Evolutionary conservation across 495 filamentous ascomycete genomes (phyloP), one percentile per base, ranked within the genome.

Genomic region (Aspergillus bridgeri): DNA sequence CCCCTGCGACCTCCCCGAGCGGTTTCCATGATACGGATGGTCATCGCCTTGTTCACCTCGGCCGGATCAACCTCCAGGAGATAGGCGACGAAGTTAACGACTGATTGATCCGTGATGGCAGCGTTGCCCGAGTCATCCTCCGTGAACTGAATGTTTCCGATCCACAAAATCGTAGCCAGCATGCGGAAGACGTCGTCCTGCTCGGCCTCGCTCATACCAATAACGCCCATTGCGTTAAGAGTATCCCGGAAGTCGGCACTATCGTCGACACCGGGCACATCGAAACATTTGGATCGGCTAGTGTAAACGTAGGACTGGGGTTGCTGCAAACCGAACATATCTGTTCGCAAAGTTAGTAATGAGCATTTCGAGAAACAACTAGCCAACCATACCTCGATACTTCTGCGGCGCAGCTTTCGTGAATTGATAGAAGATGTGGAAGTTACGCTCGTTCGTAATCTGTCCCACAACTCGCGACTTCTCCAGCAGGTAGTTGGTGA

Each of bases 351-450:
- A 3, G 25, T 72, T 58, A 70, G 63, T 51, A 19, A 38, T 13
- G n/a, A 9, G 15, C 38, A 48, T 48, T 19, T 9, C 29, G 38
- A 15, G 19, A 17, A 0, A 45, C 23, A 42, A 43, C 44, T 19
- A 42, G 24, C 45, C 11, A 33, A 29, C 23, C 69, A 54, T 75
- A 85, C 83, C 81, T 69, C 92, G 79, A 70, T 97, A 95, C 47
- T 88, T 86, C 64, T 88, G 81, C 9, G 91, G 88, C 15, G 94
- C 95, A 1, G 89, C 92, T 70, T 99, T 99, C 20, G 95, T 88
- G 72, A 96, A 96, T 70, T 99, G 95, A 72, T 99, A 99, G 71
- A 99, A 98, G 64, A 99, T 98, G 72, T 99, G 95, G 75, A 99
- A 99, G 70, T 96, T 98, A 60, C 95, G 84, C 80, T 99, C 95